Evolutionary conservation across 805 yeast genomes (phyloP).

Genomic region (Teunomyces cretensis): DNA sequence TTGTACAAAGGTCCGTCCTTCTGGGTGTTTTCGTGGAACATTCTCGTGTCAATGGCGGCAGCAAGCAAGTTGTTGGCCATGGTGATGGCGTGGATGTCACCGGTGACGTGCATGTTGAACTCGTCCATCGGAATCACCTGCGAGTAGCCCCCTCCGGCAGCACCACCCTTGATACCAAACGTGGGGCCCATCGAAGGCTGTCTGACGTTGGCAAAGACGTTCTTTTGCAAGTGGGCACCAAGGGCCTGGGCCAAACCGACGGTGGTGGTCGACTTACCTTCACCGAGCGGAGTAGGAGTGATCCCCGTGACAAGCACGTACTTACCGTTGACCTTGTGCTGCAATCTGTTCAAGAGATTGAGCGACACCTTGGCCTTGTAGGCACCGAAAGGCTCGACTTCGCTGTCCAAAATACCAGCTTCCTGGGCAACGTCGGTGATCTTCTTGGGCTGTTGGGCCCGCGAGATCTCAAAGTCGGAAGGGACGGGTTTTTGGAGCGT

Average conservation of each 20-base stretch:
- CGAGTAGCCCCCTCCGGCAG: constrained; percentile 88
- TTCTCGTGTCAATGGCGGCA: constrained; percentile 84
- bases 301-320: constrained; percentile 79
- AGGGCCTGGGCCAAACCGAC: constrained; percentile 80
- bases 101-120: constrained; percentile 82
- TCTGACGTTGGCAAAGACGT: constrained; percentile 78
- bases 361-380: constrained; percentile 76
- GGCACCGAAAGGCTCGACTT: constrained; percentile 73
- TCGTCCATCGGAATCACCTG: constrained; percentile 90
- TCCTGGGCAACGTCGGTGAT: constrained; percentile 68
- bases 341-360: constrained; percentile 60
- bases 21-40: constrained; percentile 80
- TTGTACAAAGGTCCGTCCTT: constrained; percentile 70
- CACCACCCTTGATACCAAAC: constrained; percentile 87
- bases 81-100: constrained; percentile 83
- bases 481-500: constrained; percentile 68
- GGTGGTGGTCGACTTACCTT: constrained; percentile 83
- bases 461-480: constrained; percentile 74
- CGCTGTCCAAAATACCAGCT: constrained; percentile 64
- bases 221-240: constrained; percentile 69
- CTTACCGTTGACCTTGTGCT: constrained; percentile 62
- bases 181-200: constrained; percentile 91
- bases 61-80: constrained; percentile 79
- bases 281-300: constrained; percentile 85
- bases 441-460: constrained; percentile 71